These are phyloP conservation scores for Monascus ruber DNA, from an alignment of 2,329 filamentous ascomycete genomes.

Conservation along the genomic window DNA sequence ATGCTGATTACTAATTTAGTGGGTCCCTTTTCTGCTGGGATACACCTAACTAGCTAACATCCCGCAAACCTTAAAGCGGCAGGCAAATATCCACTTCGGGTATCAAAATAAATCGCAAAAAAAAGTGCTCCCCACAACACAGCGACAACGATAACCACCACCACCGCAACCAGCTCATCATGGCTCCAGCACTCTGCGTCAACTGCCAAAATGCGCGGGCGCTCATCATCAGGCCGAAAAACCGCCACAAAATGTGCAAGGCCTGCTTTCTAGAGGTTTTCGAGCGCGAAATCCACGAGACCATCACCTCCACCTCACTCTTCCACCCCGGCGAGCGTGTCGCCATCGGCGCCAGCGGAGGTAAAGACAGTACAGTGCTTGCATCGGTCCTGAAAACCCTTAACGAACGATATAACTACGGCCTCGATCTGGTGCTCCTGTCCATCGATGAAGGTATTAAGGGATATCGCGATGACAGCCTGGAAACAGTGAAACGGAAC, in stretches of 20 bases:
- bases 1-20: no score
- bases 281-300: conserved; percentile 88
- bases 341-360: conserved; percentile 90
- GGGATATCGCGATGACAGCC: conserved; percentile 87
- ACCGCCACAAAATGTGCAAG: conserved; percentile 86
- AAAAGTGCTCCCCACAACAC: no score
- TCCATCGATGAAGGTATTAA: conserved; percentile 97
- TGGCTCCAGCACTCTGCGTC: conserved; percentile 69
- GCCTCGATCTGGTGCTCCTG: conserved; percentile 71
- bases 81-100: no score
- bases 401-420: conserved; percentile 81
- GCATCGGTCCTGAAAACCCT: conserved; percentile 90
- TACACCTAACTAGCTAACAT: no score
- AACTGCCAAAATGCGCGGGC: conserved; percentile 67
- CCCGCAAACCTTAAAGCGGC: no score
- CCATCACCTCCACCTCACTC: conserved; percentile 68
- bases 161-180: conserved; percentile 23
- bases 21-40: no score
- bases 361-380: conserved; percentile 93
- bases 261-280: conserved; percentile 78
- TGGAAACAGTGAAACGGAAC: conserved; percentile 95
- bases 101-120: no score
- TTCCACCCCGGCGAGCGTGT: conserved; percentile 76
- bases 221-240: conserved; percentile 86
- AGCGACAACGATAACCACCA: not conserved